Percentiles rank a stretch among this genome's conserved stretches.
phyloP scores from a whole-genome alignment of 768 basidiomycete genomes.

The Mycena rosella region DNA sequence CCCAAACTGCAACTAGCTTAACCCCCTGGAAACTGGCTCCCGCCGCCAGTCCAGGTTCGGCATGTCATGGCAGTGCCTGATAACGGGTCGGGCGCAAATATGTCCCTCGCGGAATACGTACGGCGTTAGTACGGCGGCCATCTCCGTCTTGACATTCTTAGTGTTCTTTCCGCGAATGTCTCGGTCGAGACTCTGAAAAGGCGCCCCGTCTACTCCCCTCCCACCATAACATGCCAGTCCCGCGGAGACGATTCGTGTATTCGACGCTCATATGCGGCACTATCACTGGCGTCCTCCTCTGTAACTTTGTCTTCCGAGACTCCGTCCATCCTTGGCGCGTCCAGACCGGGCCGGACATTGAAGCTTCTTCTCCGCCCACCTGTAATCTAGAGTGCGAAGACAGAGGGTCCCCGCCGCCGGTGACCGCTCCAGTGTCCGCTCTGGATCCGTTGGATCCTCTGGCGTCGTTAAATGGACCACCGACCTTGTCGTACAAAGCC shows the following conservation, averaged over 20 bases:
- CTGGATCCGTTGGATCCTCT: constrained; percentile 9
- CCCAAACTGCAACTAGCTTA: no score
- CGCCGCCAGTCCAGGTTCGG: no score
- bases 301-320: neutral
- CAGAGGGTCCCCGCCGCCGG: no score
- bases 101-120: neutral
- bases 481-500: constrained; percentile 20
- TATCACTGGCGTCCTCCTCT: constrained; percentile 13
- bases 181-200: neutral
- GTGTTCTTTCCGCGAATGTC: neutral
- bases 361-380: neutral
- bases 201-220: neutral
- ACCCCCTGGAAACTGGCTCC: no score
- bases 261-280: constrained; percentile 1
- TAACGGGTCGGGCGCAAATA: no score
- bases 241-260: neutral
- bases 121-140: neutral
- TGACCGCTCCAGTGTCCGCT: no score
- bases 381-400: neutral
- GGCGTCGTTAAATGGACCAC: constrained; percentile 15
- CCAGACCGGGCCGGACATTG: neutral
- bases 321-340: neutral
- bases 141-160: neutral
- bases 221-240: constrained; percentile 4
- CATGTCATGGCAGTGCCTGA: no score